These are phyloP conservation scores for Lodderomyces orthopsilosis DNA, from an alignment of 1,139 yeast species.

Conservation along the genomic window DNA sequence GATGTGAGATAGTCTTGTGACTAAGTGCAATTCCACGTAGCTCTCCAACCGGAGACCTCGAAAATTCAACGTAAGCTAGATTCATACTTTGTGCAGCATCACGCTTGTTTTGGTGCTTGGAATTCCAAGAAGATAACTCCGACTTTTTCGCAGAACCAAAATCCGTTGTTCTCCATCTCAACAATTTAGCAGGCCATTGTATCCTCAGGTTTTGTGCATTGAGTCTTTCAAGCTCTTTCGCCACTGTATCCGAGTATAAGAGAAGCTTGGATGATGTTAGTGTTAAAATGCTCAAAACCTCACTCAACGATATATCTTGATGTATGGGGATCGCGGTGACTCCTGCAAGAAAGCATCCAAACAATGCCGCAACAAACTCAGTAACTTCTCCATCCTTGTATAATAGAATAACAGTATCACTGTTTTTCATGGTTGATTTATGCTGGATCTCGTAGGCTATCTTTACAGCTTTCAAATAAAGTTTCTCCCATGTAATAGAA, in stretches of 20 bases:
- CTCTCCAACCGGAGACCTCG: slow-evolving; percentile 88
- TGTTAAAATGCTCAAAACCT: slow-evolving; percentile 68
- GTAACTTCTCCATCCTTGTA: slow-evolving; percentile 82
- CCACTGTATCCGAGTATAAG: slow-evolving; percentile 75
- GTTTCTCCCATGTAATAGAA: slow-evolving; percentile 85
- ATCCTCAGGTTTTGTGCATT: slow-evolving; percentile 35
- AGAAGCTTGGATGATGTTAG: slow-evolving; percentile 77
- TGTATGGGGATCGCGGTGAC: slow-evolving; percentile 93
- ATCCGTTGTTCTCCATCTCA: slow-evolving; percentile 85
- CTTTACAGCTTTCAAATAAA: slow-evolving; percentile 78
- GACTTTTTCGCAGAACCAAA: slow-evolving; percentile 64
- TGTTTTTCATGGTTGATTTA: slow-evolving; percentile 64
- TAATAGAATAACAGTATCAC: slow-evolving; percentile 79
- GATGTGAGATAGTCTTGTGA: slow-evolving; percentile 84
- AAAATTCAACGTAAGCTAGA: slow-evolving; percentile 89
- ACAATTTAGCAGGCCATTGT: slow-evolving; percentile 44
- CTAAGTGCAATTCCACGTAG: slow-evolving; percentile 90
- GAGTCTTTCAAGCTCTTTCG: slow-evolving; percentile 64
- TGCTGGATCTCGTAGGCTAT: slow-evolving; percentile 86
- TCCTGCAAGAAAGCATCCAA: slow-evolving; percentile 93
- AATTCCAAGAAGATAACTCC: slow-evolving; percentile 32
- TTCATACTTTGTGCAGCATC: slow-evolving; percentile 47
- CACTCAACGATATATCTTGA: slow-evolving; percentile 64
- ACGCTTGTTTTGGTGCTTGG: slow-evolving; percentile 20
- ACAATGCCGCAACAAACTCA: slow-evolving; percentile 80